Evolutionary conservation across 1,284 basidiomycete genomes (phyloP).

Genomic region (Puccinia coronata): DNA sequence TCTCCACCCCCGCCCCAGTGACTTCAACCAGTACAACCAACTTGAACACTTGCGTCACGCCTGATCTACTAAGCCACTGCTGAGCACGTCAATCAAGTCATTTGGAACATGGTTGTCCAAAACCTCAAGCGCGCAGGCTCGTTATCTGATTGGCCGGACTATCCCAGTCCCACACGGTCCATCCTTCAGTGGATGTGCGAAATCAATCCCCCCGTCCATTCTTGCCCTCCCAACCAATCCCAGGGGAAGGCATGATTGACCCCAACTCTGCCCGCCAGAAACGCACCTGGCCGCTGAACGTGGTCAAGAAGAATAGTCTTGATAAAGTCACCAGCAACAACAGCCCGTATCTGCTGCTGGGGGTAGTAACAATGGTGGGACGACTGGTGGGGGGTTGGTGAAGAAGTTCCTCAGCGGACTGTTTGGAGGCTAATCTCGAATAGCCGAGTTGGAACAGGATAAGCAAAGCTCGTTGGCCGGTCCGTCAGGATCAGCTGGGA

Average conservation of each 20-base stretch:
- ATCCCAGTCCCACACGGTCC: background rate
- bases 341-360: no score
- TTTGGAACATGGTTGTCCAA: background rate
- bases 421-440: no score
- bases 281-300: background rate
- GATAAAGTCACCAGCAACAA: no score
- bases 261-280: background rate
- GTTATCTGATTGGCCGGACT: background rate
- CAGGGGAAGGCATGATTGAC: background rate
- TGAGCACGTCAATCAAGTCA: background rate
- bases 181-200: conserved; percentile 5
- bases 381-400: no score
- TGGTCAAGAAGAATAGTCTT: background rate
- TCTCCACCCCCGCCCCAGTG: background rate
- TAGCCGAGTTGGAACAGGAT: no score
- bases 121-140: conserved; percentile 27
- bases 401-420: no score
- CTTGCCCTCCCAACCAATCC: background rate
- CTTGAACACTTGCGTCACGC: background rate
- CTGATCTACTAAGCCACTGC: no score
- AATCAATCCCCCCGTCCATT: background rate
- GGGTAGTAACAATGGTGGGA: no score
- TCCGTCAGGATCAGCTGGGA: no score
- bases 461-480: no score
- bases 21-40: background rate